Base-by-base conservation (phyloP, 441 rosid species). In the Adansonia grandidieri region DNA sequence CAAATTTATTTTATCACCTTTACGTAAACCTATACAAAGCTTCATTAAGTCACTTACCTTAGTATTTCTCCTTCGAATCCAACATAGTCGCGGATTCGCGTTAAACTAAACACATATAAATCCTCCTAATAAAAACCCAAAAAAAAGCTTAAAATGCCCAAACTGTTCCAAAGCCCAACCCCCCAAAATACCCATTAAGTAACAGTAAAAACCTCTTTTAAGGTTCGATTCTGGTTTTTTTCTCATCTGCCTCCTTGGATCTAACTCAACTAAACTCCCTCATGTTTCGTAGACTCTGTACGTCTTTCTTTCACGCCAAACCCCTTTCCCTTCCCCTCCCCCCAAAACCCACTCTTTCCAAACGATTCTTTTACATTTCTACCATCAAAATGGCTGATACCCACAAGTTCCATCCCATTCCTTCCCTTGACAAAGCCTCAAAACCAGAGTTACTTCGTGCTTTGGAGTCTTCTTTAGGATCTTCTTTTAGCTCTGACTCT, bases 391-490 rank as follows among this genome's bases (percentile, higher is more conserved):
- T 91, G 98, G 78, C 85, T 37, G 80, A 90, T 20, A 67, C 89
- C 82, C 90, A 84, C 7, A 82, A 78, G 48, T 81, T 85, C 44
- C 86, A 66, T 54, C 57, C 88, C 1, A 71, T 87, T 24, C 88
- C 93, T 1, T 70, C 66, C 14, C 87, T 80, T 2, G 89, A 90
- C 69, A 87, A 85, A 73, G 90, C 90, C 70, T 80, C 88, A 73
- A 91, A 86, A 69, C 84, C 80, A 6, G 95, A 92, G 80, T 60
- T 86, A 56, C 82, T 96, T 22, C 91, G 97, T 9, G 90, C 95
- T 65, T 90, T 96, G 11, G 98, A 96, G 75, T 82, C 87, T 69
- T 85, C 95, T 0, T 22, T 90, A 69, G 92, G 93, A 10, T 87
- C 93, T 13, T 77, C 87, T 3, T 92, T 95, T 79, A 81, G 80